Evolutionary conservation across 192 early-diverging fungal genomes (phyloP).

Genomic region (Nowakowskiella sp.): DNA sequence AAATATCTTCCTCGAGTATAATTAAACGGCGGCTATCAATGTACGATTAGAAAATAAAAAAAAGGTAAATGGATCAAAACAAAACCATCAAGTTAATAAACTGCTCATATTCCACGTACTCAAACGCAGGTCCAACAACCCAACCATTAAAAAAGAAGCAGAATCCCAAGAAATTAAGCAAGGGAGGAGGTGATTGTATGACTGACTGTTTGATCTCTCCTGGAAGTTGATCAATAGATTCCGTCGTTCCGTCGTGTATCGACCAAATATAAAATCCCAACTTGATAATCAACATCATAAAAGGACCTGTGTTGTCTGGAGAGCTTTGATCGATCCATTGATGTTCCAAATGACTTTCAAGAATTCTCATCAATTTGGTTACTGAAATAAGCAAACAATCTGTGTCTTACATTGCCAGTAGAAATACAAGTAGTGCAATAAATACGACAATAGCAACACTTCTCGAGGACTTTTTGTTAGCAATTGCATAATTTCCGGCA

Average conservation of each 20-base stretch:
- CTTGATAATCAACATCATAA: slow-evolving; percentile 86
- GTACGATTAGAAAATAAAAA: not conserved
- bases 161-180: slow-evolving; percentile 57
- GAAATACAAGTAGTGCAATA: no score
- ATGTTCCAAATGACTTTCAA: no score
- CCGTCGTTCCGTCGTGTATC: slow-evolving; percentile 44
- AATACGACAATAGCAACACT: no score
- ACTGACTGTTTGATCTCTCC: slow-evolving; percentile 22
- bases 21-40: slow-evolving; percentile 16
- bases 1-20: slow-evolving; percentile 9
- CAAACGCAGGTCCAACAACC: slow-evolving; percentile 77
- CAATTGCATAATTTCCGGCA: no score
- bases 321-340: no score
- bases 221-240: not conserved
- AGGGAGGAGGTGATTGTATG: slow-evolving; percentile 4
- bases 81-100: slow-evolving; percentile 28
- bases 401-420: no score
- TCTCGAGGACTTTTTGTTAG: no score
- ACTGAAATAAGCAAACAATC: no score
- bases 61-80: not conserved
- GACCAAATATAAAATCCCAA: slow-evolving; percentile 79
- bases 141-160: slow-evolving; percentile 78
- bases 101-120: slow-evolving; percentile 46
- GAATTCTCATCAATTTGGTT: no score
- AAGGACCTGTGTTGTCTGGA: slow-evolving; percentile 72